A percentile compares a stretch with the other conserved stretches of the same genome.
Conservation (phyloP, 164 flowering plant genomes). For the Nymphaea colorata region DNA sequence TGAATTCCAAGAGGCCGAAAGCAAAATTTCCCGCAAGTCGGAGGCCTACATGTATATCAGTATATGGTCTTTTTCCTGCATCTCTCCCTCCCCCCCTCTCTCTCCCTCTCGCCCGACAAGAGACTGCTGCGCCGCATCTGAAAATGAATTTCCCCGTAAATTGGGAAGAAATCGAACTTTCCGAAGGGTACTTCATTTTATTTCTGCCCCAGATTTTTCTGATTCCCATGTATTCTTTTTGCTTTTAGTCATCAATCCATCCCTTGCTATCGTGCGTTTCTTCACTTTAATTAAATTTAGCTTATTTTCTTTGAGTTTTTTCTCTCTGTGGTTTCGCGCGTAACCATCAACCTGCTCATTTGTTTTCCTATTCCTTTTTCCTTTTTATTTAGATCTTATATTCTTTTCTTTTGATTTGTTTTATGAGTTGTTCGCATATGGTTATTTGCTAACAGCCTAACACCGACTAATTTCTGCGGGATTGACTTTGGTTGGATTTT, state of each 20-base stretch:
- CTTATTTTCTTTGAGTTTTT: neutral
- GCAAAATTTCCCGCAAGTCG: too few relatives aligned
- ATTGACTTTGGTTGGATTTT: neutral
- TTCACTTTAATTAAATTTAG: too few relatives aligned
- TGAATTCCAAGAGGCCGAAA: too few relatives aligned
- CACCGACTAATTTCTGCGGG: neutral
- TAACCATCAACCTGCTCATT: too few relatives aligned
- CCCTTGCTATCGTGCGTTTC: too few relatives aligned
- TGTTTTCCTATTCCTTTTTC: neutral
- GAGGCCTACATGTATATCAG: too few relatives aligned
- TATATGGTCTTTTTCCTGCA: too few relatives aligned
- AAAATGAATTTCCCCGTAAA: conserved; percentile 5
- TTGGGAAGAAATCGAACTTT: conserved; percentile 40
- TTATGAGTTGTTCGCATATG: neutral
- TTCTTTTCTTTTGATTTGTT: neutral
- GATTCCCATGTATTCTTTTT: neutral
- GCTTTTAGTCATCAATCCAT: too few relatives aligned
- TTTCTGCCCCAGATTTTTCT: neutral
- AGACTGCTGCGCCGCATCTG: neutral
- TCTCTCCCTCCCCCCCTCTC: too few relatives aligned
- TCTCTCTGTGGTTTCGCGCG: neutral
- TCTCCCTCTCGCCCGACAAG: too few relatives aligned
- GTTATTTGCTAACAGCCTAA: too few relatives aligned
- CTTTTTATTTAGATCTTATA: neutral
- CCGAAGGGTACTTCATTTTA: conserved; percentile 20